phyloP scores from a whole-genome alignment of 2,329 filamentous ascomycete species.

The Aspergillus hortae region DNA sequence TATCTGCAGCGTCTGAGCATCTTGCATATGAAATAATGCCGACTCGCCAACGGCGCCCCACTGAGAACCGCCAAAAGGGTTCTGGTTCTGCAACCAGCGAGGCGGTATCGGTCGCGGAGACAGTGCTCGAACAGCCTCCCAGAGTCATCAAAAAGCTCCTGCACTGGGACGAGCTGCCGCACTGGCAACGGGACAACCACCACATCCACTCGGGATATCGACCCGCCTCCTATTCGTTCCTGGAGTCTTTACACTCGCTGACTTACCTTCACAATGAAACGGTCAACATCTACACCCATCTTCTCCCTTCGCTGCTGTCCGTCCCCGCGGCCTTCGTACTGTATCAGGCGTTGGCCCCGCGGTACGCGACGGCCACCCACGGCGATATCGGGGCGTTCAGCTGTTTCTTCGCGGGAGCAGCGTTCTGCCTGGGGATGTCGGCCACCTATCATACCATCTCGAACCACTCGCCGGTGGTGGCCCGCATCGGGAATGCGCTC shows the following conservation, averaged over 20 bases:
- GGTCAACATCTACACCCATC: conserved; percentile 70
- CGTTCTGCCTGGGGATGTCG: conserved; percentile 72
- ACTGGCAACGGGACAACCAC: conserved; percentile 63
- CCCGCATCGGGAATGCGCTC: conserved; percentile 82
- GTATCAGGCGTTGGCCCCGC: conserved; percentile 57
- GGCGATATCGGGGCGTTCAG: conserved; percentile 69
- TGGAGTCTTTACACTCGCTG: conserved; percentile 55
- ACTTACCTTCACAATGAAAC: conserved; percentile 65
- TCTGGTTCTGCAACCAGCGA: conserved; percentile 17
- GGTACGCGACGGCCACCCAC: conserved; percentile 60
- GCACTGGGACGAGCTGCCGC: conserved; percentile 51
- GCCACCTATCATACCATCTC: conserved; percentile 79
- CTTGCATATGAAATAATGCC: conserved; percentile 25
- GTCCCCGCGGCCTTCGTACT: conserved; percentile 51
- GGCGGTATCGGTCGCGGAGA: conserved; percentile 21
- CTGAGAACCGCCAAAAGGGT: conserved; percentile 13
- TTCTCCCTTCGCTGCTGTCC: conserved; percentile 64
- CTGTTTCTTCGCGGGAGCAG: conserved; percentile 75
- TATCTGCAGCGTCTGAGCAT: conserved; percentile 1
- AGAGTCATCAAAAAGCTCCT: conserved; percentile 35
- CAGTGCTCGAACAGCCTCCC: conserved; percentile 27
- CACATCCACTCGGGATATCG: conserved; percentile 67
- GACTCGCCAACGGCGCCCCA: conserved; percentile 30
- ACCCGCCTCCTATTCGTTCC: conserved; percentile 59
- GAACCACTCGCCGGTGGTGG: conserved; percentile 77